Evolutionary conservation across 2,329 filamentous ascomycete genomes (phyloP), one percentile per base, ranked within the genome.

Genomic region (Dactylellina haptotyla): DNA sequence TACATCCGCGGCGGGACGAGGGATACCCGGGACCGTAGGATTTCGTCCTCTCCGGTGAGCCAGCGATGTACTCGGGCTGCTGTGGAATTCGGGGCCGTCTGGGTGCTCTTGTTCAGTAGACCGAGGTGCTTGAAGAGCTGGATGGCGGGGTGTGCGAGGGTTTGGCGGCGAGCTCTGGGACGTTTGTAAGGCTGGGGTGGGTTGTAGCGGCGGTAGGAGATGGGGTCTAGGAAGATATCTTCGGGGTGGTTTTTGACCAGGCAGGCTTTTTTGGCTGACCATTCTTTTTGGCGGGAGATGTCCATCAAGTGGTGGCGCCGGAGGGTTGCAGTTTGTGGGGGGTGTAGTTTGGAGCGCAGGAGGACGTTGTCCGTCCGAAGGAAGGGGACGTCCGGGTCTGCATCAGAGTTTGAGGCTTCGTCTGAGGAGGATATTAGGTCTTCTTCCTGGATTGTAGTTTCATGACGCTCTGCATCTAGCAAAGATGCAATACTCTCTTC

Each of bases 71-170:
- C 4, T 3, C 20, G 23, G 1, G 48, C 45, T 1, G 12, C 26
- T 18, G n/a, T n/a, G n/a, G n/a, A n/a, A n/a, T 37, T 46, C 2
- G 10, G 23, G 37, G 18, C 25, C 23, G 16, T n/a, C n/a, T 57
- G 20, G 6, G 18, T 30, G 10, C 41, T 51, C 14, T 46, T 16
- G n/a, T 64, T n/a, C 5, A 56, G 39, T 3, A 72, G 59, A 2
- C 67, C 59, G 41, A 72, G 53, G 12, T 65, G 67, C 4, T 30
- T 51, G 45, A 58, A 65, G 16, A 71, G 58, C 0, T 26, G 34
- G 2, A 10, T n/a, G 12, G 66, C 66, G 12, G 32, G 14, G 16
- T 53, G n/a, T 0, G 53, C 34, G 8, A 57, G 16, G 18, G 4
- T 32, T 12, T 8, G 4, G 6, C 43, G 43, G 20, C 8, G 5